phyloP scores from a whole-genome alignment of 148 eudicot genomes.

The Nepenthes mirabilis region DNA sequence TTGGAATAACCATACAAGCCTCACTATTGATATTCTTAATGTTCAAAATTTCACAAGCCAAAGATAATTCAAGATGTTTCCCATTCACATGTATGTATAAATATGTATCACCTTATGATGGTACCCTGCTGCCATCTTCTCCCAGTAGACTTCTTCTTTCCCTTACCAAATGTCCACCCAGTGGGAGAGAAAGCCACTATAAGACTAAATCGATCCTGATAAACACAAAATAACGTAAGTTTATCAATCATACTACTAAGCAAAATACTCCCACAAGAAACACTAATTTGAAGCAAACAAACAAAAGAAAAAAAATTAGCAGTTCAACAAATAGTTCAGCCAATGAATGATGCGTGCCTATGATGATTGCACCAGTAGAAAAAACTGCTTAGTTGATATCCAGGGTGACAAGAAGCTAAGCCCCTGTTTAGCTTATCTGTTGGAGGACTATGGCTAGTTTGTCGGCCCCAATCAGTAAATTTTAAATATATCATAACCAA shows the following conservation, averaged over 20 bases:
- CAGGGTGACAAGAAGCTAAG: too few species aligned
- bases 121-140: constrained; percentile 96
- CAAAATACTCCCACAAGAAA: too few species aligned
- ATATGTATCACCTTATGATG: constrained; percentile 53
- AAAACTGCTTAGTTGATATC: too few species aligned
- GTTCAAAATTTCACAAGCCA: too few species aligned
- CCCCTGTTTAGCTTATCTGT: too few species aligned
- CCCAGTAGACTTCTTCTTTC: constrained; percentile 73
- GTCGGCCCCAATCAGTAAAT: too few species aligned
- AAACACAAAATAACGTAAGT: constrained; percentile 5
- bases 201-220: constrained; percentile 63
- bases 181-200: constrained; percentile 92
- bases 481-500: too few species aligned
- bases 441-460: too few species aligned
- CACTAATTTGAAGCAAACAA: background rate
- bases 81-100: background rate
- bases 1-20: too few species aligned
- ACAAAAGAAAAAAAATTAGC: constrained; percentile 4
- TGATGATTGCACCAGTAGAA: too few species aligned
- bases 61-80: too few species aligned
- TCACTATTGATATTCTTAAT: background rate
- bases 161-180: constrained; percentile 92
- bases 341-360: background rate
- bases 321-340: constrained; percentile 1
- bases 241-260: too few species aligned